Evolutionary conservation across 1,284 basidiomycete genomes (phyloP), one percentile per base, ranked within the genome.

Genomic region (Exsudoporus floridanus): DNA sequence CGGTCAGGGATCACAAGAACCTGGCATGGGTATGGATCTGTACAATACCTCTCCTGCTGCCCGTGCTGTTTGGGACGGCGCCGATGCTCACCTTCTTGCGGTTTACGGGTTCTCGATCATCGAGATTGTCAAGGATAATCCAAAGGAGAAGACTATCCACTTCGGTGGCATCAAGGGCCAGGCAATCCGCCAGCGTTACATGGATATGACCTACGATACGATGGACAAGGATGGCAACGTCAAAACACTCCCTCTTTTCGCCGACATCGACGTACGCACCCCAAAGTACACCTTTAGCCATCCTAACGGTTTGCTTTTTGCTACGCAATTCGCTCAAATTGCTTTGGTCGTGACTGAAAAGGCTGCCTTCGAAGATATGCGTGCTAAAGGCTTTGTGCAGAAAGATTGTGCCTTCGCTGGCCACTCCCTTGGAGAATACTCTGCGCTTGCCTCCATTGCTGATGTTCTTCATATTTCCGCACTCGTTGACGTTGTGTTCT

Each of bases 81-180:
- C 96, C 48, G 96, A 99, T 67, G 82, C 84, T 23, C 96, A 99
- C 72, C 77, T 99, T 56, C 88, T 91, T 52, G 88, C 92, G 30
- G 92, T 96, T 14, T 96, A 98, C 70, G 96, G 94, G 39, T 98
- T 99, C 80, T 97, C 94, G 2, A 98, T 99, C 71, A 80, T 98
- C 67, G 94, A 99, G 69, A 98, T 99, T 65, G 94, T 98, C 73
- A 95, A 95, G 76, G 90, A 94, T 71, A 97, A 97, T 71, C 94
- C 94, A 36, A 96, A 94, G 79, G 86, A 92, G 72, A 94, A 98
- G 80, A 98, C 94, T 1, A 90, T 99, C 61, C 96, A 99, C 74
- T 99, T 99, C 63, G 97, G 97, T 79, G 96, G 96, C 73, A 91
- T 98, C 75, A 98, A 97, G 74, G 96, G 96, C 40, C 94, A 98